Conservation (phyloP, 129 eudicot species). For the Scalesia atractyloides region DNA sequence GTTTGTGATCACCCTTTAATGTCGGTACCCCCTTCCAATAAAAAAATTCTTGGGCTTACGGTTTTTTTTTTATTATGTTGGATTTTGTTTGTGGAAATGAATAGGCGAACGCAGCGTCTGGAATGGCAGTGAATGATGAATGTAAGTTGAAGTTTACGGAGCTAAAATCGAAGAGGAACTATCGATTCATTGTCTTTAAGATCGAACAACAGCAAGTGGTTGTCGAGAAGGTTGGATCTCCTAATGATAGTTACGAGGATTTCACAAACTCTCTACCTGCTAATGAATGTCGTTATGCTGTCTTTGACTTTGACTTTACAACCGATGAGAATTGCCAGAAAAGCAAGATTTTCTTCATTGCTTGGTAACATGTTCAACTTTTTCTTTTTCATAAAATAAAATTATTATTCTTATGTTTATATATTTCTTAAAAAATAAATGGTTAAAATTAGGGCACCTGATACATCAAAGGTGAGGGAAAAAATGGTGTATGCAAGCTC, state of each 20-base stretch:
- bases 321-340: conserved; percentile 85
- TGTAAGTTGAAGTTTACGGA: conserved; percentile 83
- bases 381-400: not conserved
- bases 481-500: conserved; percentile 98
- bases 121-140: conserved; percentile 78
- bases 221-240: conserved; percentile 78
- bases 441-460: conserved; percentile 63
- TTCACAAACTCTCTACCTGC: conserved; percentile 74
- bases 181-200: conserved; percentile 66
- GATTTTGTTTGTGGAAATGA: not conserved
- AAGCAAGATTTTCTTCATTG: conserved; percentile 91
- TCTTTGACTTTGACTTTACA: conserved; percentile 80
- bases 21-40: too few species aligned
- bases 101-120: conserved; percentile 49
- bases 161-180: conserved; percentile 71
- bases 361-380: conserved; percentile 52
- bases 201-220: conserved; percentile 73
- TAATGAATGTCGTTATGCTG: conserved; percentile 91
- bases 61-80: not conserved
- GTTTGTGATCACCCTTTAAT: too few species aligned
- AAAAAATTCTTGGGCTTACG: too few species aligned
- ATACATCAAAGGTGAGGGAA: conserved; percentile 77
- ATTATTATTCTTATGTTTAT: not conserved
- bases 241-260: conserved; percentile 66
- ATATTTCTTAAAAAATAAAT: not conserved